Evolutionary conservation across 2,329 filamentous ascomycete species (phyloP).

Genomic region (Alternaria postmessia): DNA sequence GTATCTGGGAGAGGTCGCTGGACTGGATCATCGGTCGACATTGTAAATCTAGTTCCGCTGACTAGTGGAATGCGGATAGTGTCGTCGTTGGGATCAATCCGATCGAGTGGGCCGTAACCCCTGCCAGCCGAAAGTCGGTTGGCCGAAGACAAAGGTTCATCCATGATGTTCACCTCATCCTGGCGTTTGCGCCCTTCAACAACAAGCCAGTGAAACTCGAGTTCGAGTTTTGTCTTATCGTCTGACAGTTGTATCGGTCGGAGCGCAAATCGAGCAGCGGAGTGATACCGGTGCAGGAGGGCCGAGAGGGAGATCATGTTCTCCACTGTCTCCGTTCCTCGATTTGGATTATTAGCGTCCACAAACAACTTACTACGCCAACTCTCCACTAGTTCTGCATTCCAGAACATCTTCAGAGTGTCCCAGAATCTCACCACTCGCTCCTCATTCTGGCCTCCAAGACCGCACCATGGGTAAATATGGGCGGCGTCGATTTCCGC

Average conservation of each 20-base stretch:
- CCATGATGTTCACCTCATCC: slow-evolving; percentile 9
- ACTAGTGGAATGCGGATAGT: not conserved
- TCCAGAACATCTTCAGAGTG: slow-evolving; percentile 17
- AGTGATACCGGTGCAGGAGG: slow-evolving; percentile 24
- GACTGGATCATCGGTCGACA: slow-evolving; percentile 25
- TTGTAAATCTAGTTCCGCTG: slow-evolving; percentile 23
- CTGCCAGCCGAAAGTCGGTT: not conserved
- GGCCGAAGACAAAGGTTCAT: not conserved
- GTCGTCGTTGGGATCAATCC: not conserved
- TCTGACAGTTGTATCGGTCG: slow-evolving; percentile 27
- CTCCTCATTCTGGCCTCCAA: slow-evolving; percentile 13
- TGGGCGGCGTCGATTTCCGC: slow-evolving; percentile 23
- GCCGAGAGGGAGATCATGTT: slow-evolving; percentile 27
- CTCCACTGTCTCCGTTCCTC: slow-evolving; percentile 22
- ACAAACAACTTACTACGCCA: slow-evolving; percentile 11
- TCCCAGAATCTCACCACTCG: slow-evolving; percentile 15
- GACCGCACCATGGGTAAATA: slow-evolving; percentile 29
- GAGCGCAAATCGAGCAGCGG: slow-evolving; percentile 22
- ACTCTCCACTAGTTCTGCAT: slow-evolving; percentile 10
- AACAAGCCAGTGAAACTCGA: slow-evolving; percentile 30
- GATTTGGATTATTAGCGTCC: slow-evolving; percentile 2
- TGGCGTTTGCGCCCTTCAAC: slow-evolving; percentile 16
- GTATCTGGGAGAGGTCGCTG: slow-evolving; percentile 26
- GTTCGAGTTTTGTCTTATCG: slow-evolving; percentile 27
- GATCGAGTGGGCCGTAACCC: slow-evolving; percentile 1